Conservation (phyloP, 768 basidiomycete species). For the Auricularia cornea region DNA sequence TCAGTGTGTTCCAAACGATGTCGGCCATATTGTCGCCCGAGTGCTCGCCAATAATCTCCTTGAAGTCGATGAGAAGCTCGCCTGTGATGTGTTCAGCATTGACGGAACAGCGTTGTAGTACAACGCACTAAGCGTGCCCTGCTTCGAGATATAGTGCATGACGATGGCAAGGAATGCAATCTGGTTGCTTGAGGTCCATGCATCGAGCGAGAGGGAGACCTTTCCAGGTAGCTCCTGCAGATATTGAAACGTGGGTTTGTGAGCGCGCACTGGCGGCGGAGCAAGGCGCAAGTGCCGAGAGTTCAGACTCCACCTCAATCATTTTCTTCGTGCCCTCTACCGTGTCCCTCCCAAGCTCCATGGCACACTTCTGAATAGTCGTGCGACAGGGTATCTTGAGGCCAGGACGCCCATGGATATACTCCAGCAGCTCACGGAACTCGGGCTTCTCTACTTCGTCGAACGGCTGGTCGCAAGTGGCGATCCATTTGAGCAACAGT, state of each 20-base stretch:
- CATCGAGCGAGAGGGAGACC: conserved; percentile 16
- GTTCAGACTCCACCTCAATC: neutral
- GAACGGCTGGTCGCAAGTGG: conserved; percentile 7
- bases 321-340: neutral
- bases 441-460: conserved; percentile 6
- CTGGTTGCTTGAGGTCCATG: conserved; percentile 22
- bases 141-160: conserved; percentile 17
- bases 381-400: neutral
- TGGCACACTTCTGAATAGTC: neutral
- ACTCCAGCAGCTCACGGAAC: conserved; percentile 3
- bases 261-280: neutral
- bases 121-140: conserved; percentile 14
- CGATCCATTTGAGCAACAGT: conserved; percentile 1
- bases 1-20: conserved; percentile 22
- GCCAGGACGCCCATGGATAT: neutral
- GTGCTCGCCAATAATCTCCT: conserved; percentile 27
- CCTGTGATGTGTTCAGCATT: neutral
- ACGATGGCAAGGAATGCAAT: conserved; percentile 20
- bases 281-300: neutral
- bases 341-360: neutral
- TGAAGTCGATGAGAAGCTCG: conserved; percentile 24
- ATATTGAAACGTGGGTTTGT: neutral
- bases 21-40: conserved; percentile 30
- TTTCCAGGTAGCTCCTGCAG: conserved; percentile 12
- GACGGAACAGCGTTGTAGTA: neutral